Base-by-base conservation (phyloP, 2,329 filamentous ascomycete species). In the Diplocarpon mali region DNA sequence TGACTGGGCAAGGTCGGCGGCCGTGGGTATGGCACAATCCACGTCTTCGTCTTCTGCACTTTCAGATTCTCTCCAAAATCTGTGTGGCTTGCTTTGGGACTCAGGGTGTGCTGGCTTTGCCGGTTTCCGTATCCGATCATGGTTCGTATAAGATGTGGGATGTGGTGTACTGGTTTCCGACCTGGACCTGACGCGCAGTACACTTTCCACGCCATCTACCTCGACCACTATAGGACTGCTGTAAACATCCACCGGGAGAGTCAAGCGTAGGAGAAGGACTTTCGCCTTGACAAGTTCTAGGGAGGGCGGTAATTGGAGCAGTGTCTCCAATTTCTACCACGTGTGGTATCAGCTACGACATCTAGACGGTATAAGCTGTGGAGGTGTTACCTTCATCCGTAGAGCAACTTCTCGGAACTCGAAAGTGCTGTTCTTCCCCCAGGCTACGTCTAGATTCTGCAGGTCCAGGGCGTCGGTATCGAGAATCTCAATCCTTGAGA, bases 371-470 rank as follows among this genome's bases (percentile, higher is more conserved):
- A 16, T 12, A 5, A 38, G 28, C 31, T 39, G 24, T 13, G 44
- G 41, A 47, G 38, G 64, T 70, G 56, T 14, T 69, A 85, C 87
- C 71, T 86, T 76, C 48, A 89, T 67, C 61, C 81, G 83, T 52
- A 95, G 69, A 2, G 83, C 86, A 46, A 95, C 83, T 71, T 96
- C 83, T 55, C 82, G 79, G 55, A 95, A 80, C 64, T 95, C 89
- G 36, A 95, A 74, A 1, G 84, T 82, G 34, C 83, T 92, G 53
- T 82, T 81, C 63, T 82, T 80, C 29, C 92, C 92, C 65, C 86
- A 76, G 37, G 80, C 80, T 54, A 95, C 77, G 56, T 93, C 87
- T 51, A 96, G 68, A 54, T 87, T 86, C 53, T 92, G 87, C 50
- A 92, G 73, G 59, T 95, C 85, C 54, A 95, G 69, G 11, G 84